A percentile compares a stretch with the other conserved stretches of the same genome.
These are phyloP conservation scores for Venturia oleaginea DNA, from an alignment of 2,329 filamentous ascomycete species.

Conservation along the genomic window DNA sequence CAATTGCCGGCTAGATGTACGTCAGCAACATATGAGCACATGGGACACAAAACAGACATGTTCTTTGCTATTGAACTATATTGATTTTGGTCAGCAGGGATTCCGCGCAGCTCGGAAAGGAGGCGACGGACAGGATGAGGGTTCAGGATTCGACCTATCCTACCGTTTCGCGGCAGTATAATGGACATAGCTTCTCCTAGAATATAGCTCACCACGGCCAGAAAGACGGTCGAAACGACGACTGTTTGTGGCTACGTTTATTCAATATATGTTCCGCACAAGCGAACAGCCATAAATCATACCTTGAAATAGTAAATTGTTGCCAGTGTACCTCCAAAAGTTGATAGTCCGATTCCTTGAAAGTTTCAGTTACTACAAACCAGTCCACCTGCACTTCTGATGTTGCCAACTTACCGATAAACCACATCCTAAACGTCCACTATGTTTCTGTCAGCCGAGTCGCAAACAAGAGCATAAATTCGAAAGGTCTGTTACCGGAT, in stretches of 20 bases:
- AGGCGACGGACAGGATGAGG: constrained; percentile 21
- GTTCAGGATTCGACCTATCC: constrained; percentile 29
- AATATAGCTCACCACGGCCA: constrained; percentile 37
- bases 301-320: constrained; percentile 40
- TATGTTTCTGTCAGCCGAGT: neutral
- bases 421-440: neutral
- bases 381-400: neutral
- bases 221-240: constrained; percentile 35
- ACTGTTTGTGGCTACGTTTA: constrained; percentile 31
- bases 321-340: constrained; percentile 25
- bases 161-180: constrained; percentile 27
- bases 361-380: neutral
- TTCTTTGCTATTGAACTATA: constrained; percentile 17
- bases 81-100: neutral
- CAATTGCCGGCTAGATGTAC: constrained; percentile 15
- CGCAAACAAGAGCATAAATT: neutral
- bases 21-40: neutral
- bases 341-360: constrained; percentile 12
- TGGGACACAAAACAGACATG: constrained; percentile 17
- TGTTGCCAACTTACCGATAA: neutral
- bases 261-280: neutral
- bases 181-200: constrained; percentile 32
- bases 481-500: neutral
- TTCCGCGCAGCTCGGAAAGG: neutral
- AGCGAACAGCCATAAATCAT: neutral